phyloP scores from a whole-genome alignment of 805 yeast genomes.

The Yarrowia sp. region DNA sequence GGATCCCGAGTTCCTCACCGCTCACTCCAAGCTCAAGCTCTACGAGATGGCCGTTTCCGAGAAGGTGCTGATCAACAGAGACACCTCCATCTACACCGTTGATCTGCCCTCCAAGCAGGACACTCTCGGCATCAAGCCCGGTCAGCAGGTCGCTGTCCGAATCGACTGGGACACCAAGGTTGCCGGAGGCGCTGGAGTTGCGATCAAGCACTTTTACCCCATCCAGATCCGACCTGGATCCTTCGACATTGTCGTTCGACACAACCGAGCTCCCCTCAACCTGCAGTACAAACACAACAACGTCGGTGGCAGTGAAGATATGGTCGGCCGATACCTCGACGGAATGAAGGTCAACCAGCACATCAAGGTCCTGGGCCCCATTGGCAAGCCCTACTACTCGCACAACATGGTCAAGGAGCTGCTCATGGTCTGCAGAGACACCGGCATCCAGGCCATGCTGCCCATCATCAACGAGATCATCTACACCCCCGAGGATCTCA shows the following conservation, averaged over 20 bases:
- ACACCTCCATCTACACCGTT: constrained; percentile 23
- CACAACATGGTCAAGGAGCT: constrained; percentile 26
- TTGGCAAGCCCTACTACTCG: constrained; percentile 18
- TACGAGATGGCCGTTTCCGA: constrained; percentile 17
- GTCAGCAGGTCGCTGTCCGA: constrained; percentile 11
- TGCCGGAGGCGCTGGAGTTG: constrained; percentile 17
- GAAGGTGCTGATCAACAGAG: constrained; percentile 2
- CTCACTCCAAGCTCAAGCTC: constrained; percentile 6
- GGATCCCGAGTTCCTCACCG: not conserved
- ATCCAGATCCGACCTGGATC: constrained; percentile 19
- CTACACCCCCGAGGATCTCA: constrained; percentile 19
- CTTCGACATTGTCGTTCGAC: constrained; percentile 19
- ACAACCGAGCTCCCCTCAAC: constrained; percentile 13
- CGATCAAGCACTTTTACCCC: constrained; percentile 25
- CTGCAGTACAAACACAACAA: constrained; percentile 24
- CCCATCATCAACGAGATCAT: constrained; percentile 22
- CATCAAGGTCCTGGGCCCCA: constrained; percentile 21
- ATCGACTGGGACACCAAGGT: constrained; percentile 17
- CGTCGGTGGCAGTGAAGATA: constrained; percentile 21
- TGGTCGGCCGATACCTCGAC: constrained; percentile 24
- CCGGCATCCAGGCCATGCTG: constrained; percentile 24
- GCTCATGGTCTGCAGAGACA: constrained; percentile 7
- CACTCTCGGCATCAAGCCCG: not conserved
- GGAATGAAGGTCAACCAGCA: constrained; percentile 26
- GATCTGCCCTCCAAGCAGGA: constrained; percentile 2